Evolutionary conservation across 352 stramenopile species (phyloP).

Genomic region (Globisporangium sylvaticum): DNA sequence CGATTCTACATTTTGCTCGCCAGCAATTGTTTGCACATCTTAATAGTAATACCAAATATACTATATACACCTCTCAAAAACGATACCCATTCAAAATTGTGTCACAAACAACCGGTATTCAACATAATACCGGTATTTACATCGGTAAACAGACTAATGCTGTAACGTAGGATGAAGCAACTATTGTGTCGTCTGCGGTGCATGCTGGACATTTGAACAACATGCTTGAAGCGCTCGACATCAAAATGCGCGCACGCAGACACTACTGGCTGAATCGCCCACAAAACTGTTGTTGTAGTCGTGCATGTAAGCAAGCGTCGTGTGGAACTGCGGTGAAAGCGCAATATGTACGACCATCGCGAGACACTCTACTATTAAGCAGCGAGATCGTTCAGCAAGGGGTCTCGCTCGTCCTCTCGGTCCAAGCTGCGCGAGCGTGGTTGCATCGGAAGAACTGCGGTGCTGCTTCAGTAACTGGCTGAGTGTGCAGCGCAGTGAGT

Average conservation of each 20-base stretch:
- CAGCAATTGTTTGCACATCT: no score
- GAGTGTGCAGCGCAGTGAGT: no score
- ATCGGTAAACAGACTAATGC: background rate
- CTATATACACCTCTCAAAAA: background rate
- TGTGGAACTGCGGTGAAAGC: background rate
- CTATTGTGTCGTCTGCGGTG: background rate
- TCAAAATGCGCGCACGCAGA: background rate
- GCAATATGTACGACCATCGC: background rate
- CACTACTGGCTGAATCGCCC: no score
- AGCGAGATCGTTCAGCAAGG: background rate
- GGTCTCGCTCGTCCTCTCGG: background rate
- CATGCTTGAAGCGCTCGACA: background rate
- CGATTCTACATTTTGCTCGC: background rate
- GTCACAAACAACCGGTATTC: background rate
- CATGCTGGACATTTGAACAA: background rate
- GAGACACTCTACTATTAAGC: background rate
- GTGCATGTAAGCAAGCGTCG: background rate
- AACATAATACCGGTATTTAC: background rate
- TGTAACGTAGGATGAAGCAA: background rate
- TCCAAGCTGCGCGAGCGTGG: background rate
- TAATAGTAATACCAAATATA: background rate
- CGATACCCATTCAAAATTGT: background rate
- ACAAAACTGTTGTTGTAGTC: no score
- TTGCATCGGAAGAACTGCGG: background rate
- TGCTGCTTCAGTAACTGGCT: background rate